Conservation (phyloP, 1,139 yeast genomes). For the Torulaspora pretoriensis region DNA sequence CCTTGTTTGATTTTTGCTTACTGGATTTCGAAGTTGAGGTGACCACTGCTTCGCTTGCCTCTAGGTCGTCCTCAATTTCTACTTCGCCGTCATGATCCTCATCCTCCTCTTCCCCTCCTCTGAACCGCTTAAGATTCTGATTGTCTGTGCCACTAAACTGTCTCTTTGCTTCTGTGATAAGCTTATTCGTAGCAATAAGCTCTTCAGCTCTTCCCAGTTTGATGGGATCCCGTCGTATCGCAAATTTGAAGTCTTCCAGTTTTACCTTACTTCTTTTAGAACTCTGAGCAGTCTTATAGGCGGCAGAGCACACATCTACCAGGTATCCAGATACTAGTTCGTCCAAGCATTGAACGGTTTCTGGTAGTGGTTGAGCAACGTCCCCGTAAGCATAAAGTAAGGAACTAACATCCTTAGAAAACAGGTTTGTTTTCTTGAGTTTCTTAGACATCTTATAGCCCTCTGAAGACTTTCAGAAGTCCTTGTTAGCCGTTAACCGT, state of each 20-base stretch:
- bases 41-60: conserved; percentile 5
- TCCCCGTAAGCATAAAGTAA: conserved; percentile 85
- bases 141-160: conserved; percentile 70
- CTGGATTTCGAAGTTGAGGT: conserved; percentile 1
- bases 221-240: conserved; percentile 73
- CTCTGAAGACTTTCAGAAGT: not conserved
- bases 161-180: conserved; percentile 75
- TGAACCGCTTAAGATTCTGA: conserved; percentile 35
- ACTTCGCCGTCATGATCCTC: conserved; percentile 38
- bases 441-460: conserved; percentile 30
- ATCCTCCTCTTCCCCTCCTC: conserved; percentile 35
- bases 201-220: conserved; percentile 84
- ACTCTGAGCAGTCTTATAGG: conserved; percentile 50
- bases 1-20: conserved; percentile 3
- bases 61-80: conserved; percentile 23
- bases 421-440: conserved; percentile 43
- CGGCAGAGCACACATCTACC: conserved; percentile 54
- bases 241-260: conserved; percentile 85
- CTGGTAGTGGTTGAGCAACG: conserved; percentile 68
- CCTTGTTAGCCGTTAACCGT: not conserved
- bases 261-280: conserved; percentile 68
- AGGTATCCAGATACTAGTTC: conserved; percentile 79
- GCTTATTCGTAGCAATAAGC: conserved; percentile 66
- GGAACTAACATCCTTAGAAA: conserved; percentile 65
- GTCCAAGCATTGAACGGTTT: conserved; percentile 74